Percentiles rank a stretch among this genome's conserved stretches.
phyloP scores from a whole-genome alignment of 1,139 yeast genomes.

The Saccharomyces hybrid region DNA sequence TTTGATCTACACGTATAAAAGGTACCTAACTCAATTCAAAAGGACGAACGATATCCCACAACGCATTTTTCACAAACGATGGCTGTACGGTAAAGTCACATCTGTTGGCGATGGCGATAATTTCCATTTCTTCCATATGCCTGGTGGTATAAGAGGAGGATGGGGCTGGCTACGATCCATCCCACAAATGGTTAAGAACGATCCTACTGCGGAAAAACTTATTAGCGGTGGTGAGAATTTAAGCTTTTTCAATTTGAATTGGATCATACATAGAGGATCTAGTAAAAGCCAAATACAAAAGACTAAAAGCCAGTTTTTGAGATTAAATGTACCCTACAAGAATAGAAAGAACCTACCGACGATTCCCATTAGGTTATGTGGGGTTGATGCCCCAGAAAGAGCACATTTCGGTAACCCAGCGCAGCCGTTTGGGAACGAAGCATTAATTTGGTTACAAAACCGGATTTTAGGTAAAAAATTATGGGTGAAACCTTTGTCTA shows the following conservation, averaged over 20 bases:
- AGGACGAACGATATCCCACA: conserved; percentile 38
- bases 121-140: conserved; percentile 85
- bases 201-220: conserved; percentile 1
- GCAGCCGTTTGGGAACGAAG: conserved; percentile 83
- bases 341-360: conserved; percentile 44
- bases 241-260: neutral
- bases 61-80: conserved; percentile 35
- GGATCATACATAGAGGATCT: conserved; percentile 2
- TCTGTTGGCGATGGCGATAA: conserved; percentile 97
- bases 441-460: conserved; percentile 63
- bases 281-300: conserved; percentile 1
- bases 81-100: conserved; percentile 71
- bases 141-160: conserved; percentile 81
- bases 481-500: conserved; percentile 64
- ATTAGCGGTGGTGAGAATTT: neutral
- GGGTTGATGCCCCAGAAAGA: conserved; percentile 97
- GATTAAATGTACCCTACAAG: conserved; percentile 35
- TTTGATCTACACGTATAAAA: conserved; percentile 33
- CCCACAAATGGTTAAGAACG: conserved; percentile 33
- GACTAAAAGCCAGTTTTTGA: conserved; percentile 14
- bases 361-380: conserved; percentile 67
- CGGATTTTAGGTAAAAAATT: conserved; percentile 60
- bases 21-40: conserved; percentile 35
- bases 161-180: conserved; percentile 82
- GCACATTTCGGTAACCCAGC: conserved; percentile 93